phyloP scores from a whole-genome alignment of 2,329 filamentous ascomycete species.

The Aotearoamyces nothofagi region DNA sequence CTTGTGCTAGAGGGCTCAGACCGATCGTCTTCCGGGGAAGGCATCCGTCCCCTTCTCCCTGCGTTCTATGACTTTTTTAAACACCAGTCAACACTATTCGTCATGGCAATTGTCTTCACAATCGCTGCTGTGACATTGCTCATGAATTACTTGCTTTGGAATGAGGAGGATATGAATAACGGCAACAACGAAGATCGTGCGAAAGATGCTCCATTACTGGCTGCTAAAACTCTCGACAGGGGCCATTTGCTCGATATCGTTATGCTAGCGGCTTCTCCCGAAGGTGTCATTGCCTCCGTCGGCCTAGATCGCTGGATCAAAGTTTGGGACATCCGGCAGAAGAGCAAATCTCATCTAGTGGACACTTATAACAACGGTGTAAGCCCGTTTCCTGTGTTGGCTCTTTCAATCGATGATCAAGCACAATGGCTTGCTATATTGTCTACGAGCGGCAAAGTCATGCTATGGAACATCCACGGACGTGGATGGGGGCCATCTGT shows the following conservation, averaged over 20 bases:
- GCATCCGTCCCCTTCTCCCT: conserved; percentile 32
- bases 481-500: conserved; percentile 39
- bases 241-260: conserved; percentile 58
- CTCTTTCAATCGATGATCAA: conserved; percentile 47
- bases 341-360: conserved; percentile 24
- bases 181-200: conserved; percentile 27
- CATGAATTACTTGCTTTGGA: conserved; percentile 61
- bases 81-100: conserved; percentile 40
- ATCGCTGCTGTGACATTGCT: conserved; percentile 52
- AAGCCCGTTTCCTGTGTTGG: conserved; percentile 41
- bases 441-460: conserved; percentile 38
- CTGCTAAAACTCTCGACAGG: conserved; percentile 41
- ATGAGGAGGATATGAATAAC: conserved; percentile 35
- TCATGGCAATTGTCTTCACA: conserved; percentile 45
- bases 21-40: conserved; percentile 35
- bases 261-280: conserved; percentile 43
- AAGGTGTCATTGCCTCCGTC: conserved; percentile 52
- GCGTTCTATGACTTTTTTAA: conserved; percentile 53
- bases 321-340: conserved; percentile 40
- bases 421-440: conserved; percentile 53
- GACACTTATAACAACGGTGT: conserved; percentile 20
- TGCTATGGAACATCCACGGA: conserved; percentile 47
- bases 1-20: conserved; percentile 57
- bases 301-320: conserved; percentile 55
- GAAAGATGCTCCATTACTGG: conserved; percentile 35